Percentiles rank a stretch among this genome's conserved stretches.
Conservation (phyloP, 352 stramenopile species). For the Plasmopara muralis region DNA sequence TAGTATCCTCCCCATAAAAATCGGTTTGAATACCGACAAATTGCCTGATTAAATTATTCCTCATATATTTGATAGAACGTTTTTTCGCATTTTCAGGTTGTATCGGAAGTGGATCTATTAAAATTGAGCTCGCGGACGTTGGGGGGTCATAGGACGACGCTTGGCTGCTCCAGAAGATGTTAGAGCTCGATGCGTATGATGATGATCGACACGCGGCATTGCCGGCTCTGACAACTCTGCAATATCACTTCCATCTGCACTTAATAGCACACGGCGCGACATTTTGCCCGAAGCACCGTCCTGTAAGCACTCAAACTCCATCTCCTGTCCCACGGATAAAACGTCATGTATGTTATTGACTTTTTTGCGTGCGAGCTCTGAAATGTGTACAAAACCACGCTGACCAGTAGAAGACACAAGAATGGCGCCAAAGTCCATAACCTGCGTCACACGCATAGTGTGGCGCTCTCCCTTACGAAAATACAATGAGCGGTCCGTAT, state of each 20-base stretch:
- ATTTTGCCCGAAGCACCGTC: constrained; percentile 77
- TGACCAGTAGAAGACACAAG: constrained; percentile 77
- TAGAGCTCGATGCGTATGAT: constrained; percentile 28
- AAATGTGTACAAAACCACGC: constrained; percentile 93
- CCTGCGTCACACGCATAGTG: constrained; percentile 87
- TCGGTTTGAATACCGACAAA: no score
- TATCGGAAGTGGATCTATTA: constrained; percentile 21
- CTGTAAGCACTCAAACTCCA: constrained; percentile 77
- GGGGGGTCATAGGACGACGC: constrained; percentile 13
- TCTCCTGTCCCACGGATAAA: constrained; percentile 59
- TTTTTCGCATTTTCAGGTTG: neutral
- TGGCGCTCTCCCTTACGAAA: constrained; percentile 88
- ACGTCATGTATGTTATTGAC: constrained; percentile 59
- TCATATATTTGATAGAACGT: no score
- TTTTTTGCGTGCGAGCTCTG: constrained; percentile 75
- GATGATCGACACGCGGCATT: constrained; percentile 9
- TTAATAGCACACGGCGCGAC: constrained; percentile 57
- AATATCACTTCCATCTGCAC: constrained; percentile 8
- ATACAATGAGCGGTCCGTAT: constrained; percentile 28
- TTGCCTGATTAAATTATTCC: no score
- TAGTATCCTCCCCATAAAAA: no score
- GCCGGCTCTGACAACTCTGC: constrained; percentile 8
- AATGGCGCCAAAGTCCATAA: constrained; percentile 95
- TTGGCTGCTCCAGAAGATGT: constrained; percentile 21
- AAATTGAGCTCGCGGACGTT: constrained; percentile 24